Evolutionary conservation across 306 rosid species (phyloP).

Genomic region (Vachellia pachyceras): DNA sequence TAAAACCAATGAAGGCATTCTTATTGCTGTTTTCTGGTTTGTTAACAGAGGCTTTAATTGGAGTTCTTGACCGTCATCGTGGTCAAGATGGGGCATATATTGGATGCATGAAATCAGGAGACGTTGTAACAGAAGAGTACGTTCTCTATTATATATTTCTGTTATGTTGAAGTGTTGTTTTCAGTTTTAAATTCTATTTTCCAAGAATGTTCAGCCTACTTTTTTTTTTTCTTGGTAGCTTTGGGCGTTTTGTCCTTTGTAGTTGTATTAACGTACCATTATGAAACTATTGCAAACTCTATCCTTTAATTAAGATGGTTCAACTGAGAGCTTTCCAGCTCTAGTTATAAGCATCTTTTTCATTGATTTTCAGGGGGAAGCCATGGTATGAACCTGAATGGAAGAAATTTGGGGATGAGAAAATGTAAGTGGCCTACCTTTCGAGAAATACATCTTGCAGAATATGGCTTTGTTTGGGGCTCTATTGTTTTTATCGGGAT

Average conservation of each 20-base stretch:
- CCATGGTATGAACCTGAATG: constrained; percentile 97
- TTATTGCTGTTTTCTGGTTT: constrained; percentile 39
- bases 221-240: background rate
- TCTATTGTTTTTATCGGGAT: no score
- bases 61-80: constrained; percentile 90
- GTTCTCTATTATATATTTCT: constrained; percentile 38
- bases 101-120: constrained; percentile 99
- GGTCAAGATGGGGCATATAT: constrained; percentile 86
- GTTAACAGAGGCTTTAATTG: constrained; percentile 85
- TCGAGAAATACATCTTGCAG: no score
- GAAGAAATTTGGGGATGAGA: constrained; percentile 99
- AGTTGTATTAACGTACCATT: constrained; percentile 9
- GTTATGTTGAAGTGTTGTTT: background rate
- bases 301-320: constrained; percentile 11
- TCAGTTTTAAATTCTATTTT: background rate
- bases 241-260: constrained; percentile 29
- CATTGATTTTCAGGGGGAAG: constrained; percentile 73
- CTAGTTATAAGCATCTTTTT: constrained; percentile 32
- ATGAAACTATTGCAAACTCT: constrained; percentile 2
- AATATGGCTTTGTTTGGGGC: no score
- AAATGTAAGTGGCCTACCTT: constrained; percentile 71
- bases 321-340: constrained; percentile 25
- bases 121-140: constrained; percentile 91
- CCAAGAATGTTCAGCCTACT: constrained; percentile 1
- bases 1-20: constrained; percentile 34